These are phyloP conservation scores for Ilyonectria robusta DNA, from an alignment of 2,329 filamentous ascomycete genomes.

Conservation along the genomic window DNA sequence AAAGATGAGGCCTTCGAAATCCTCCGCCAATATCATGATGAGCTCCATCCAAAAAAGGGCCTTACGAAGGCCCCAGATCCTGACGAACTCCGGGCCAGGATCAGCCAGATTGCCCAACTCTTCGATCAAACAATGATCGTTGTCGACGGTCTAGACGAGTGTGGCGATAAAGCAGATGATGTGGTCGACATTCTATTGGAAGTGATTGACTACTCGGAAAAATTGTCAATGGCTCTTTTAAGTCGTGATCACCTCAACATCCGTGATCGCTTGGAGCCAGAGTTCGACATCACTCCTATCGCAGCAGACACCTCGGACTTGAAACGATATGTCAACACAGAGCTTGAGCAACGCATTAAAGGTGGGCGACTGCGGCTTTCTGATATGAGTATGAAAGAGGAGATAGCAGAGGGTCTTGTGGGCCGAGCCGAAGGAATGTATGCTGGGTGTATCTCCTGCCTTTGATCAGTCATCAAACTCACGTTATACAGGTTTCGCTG, in stretches of 20 bases:
- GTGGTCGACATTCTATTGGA: not conserved
- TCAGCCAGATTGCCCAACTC: not conserved
- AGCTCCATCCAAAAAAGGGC: not conserved
- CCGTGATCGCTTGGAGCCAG: accelerated
- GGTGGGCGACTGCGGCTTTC: slow-evolving; percentile 3
- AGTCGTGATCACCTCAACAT: slow-evolving; percentile 31
- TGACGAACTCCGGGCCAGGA: not conserved
- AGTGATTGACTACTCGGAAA: not conserved
- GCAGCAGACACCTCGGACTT: slow-evolving; percentile 23
- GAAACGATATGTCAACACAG: slow-evolving; percentile 27
- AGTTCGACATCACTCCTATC: slow-evolving; percentile 10
- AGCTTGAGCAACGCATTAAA: slow-evolving; percentile 23
- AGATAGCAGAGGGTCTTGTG: slow-evolving; percentile 22
- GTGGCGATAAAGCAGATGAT: slow-evolving; percentile 6
- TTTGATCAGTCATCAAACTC: accelerated
- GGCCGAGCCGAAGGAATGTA: slow-evolving; percentile 32
- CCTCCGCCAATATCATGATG: not conserved
- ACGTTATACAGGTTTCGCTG: slow-evolving; percentile 32
- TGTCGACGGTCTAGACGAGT: slow-evolving; percentile 27
- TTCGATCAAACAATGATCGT: slow-evolving; percentile 20
- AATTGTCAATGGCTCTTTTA: slow-evolving; percentile 10
- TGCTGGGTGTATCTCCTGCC: not conserved
- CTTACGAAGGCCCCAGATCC: not conserved
- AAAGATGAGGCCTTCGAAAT: slow-evolving; percentile 1
- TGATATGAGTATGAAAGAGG: slow-evolving; percentile 17